Conservation (phyloP, 768 basidiomycete species). For the Macrolepiota albuminosa region DNA sequence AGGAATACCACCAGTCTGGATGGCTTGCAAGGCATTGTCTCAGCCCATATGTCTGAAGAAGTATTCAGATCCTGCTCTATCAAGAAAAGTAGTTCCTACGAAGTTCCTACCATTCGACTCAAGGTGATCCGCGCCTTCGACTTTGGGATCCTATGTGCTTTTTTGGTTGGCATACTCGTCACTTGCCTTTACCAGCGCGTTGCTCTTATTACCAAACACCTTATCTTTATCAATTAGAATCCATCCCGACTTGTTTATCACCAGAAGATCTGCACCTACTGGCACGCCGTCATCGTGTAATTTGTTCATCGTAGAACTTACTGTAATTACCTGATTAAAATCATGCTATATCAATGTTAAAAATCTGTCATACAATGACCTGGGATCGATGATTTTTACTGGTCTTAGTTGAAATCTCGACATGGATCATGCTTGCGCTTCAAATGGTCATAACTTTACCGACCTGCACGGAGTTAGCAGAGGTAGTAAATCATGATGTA, state of each 20-base stretch:
- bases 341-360: background rate
- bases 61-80: constrained; percentile 16
- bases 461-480: background rate
- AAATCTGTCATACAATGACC: background rate
- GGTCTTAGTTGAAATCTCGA: background rate
- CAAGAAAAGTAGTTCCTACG: constrained; percentile 5
- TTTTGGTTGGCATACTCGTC: constrained; percentile 13
- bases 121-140: constrained; percentile 8
- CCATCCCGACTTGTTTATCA: background rate
- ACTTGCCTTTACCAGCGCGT: constrained; percentile 13
- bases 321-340: background rate
- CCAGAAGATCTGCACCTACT: background rate
- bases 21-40: constrained; percentile 45
- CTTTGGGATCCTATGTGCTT: constrained; percentile 11
- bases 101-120: constrained; percentile 3
- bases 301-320: background rate
- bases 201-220: constrained; percentile 2
- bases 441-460: background rate
- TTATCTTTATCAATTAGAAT: constrained; percentile 8
- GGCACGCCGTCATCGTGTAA: background rate
- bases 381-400: background rate
- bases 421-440: background rate
- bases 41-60: constrained; percentile 23
- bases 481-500: background rate
- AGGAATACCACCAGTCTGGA: constrained; percentile 54